Evolutionary conservation across 169 alveolate genomes (phyloP).

Genomic region (Ichthyophthirius multifiliis): DNA sequence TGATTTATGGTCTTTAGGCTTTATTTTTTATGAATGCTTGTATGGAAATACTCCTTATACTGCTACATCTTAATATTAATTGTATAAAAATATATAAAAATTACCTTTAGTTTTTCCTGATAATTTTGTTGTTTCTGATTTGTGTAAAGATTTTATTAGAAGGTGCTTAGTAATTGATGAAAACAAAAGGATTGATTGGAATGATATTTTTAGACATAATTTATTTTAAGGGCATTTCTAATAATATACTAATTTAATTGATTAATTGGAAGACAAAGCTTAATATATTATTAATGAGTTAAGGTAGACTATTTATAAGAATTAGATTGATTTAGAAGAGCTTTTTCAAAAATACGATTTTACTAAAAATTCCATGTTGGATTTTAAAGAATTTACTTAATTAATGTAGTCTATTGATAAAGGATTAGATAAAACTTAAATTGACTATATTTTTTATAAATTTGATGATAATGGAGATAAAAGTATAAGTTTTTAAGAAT

Average conservation of each 20-base stretch:
- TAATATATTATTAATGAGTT: constrained; percentile 14
- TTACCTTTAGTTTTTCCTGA: background rate
- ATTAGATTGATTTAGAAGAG: constrained; percentile 11
- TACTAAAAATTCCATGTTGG: constrained; percentile 2
- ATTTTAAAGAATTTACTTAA: constrained; percentile 1
- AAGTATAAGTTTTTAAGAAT: constrained; percentile 14
- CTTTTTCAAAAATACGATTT: constrained; percentile 18
- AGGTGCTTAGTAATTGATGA: constrained; percentile 15
- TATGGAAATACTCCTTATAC: background rate
- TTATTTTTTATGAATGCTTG: constrained; percentile 15
- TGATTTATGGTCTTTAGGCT: constrained; percentile 38
- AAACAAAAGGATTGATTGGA: constrained; percentile 24
- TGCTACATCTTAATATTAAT: background rate
- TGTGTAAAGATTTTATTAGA: constrained; percentile 3
- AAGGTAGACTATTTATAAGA: constrained; percentile 10
- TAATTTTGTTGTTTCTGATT: background rate
- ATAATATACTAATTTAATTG: background rate
- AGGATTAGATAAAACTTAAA: background rate
- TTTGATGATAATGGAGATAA: constrained; percentile 24
- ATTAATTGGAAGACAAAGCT: constrained; percentile 20
- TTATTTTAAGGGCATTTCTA: constrained; percentile 24
- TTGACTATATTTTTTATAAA: constrained; percentile 24
- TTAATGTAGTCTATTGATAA: constrained; percentile 15
- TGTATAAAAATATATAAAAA: constrained; percentile 11
- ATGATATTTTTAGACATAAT: constrained; percentile 18